Evolutionary conservation across 208 protist species (phyloP), one percentile per base, ranked within the genome.

Genomic region (Paratrypanosoma confusum): DNA sequence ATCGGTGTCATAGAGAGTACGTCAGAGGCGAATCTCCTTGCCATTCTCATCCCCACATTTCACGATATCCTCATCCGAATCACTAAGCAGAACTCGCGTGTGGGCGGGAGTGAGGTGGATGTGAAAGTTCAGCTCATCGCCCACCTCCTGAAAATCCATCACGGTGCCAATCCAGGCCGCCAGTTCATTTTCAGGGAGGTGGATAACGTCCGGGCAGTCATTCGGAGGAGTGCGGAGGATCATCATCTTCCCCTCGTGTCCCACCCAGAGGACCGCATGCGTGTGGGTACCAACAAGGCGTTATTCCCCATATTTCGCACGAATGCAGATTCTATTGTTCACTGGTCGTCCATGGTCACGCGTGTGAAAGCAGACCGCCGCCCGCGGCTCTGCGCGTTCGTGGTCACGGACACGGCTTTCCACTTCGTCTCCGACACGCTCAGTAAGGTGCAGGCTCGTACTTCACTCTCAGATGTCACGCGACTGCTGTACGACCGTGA

Each of bases 11-110:
- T 65, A 36, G 60, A 69, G 46, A 74, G 67, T 54, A 66, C 62
- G 11, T 39, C 39, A 13, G 66, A 71, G 8, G 32, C 33, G 20
- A 36, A 50, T 16, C 33, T 73, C 22, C 8, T 84, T 21, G 69
- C 66, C 3, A 31, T 84, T 20, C 31, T 84, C 13, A 36, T 84
- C 8, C 75, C 75, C 2, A 56, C 57, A 20, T 84, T 72, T 32
- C 75, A 84, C 52, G 75, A 84, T 41, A 20, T 79, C 1, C 53
- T 84, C 7, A 52, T 84, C 20, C 61, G 57, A 11, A 44, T 79
- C 35, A 24, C 50, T 20, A 42, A 17, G 8, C 55, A 62, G 37
- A 45, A 52, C 33, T 56, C 41, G 26, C n/a, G 27, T 28, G 41
- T 57, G 0, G 61, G 54, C 33, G 48, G 52, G 21, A 50, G 55